These are phyloP conservation scores for Fraxinus latifolia DNA, from an alignment of 305 asterid genomes.

Conservation along the genomic window DNA sequence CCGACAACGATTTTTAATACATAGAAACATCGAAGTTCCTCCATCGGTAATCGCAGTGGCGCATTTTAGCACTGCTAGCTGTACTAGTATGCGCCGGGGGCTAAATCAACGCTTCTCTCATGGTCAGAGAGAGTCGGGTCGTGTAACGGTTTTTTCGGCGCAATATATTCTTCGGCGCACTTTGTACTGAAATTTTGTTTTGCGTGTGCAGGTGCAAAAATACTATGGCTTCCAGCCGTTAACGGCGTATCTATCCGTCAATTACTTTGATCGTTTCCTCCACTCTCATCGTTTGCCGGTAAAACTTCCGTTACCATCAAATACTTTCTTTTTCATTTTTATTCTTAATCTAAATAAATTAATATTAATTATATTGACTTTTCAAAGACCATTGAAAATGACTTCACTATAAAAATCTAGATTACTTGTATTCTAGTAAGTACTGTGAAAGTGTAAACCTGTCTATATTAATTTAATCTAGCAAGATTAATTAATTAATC, in stretches of 20 bases:
- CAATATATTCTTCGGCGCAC: conserved; percentile 22
- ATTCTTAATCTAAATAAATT: neutral
- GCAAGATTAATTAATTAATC: neutral
- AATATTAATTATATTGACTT: neutral
- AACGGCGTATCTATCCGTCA: conserved; percentile 86
- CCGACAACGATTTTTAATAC: neutral
- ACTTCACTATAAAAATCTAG: neutral
- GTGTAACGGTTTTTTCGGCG: conserved; percentile 32
- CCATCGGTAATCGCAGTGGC: conserved; percentile 1
- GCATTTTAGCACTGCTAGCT: conserved; percentile 21
- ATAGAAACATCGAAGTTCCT: neutral
- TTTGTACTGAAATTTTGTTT: conserved; percentile 18
- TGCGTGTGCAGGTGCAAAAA: conserved; percentile 61
- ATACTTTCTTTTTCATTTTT: neutral
- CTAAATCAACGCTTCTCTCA: neutral
- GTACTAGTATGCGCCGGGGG: conserved; percentile 21
- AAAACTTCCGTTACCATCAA: conserved; percentile 37
- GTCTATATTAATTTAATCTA: neutral
- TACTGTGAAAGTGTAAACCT: neutral
- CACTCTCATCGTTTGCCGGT: conserved; percentile 72
- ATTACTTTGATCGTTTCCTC: conserved; percentile 78
- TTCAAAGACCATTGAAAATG: neutral
- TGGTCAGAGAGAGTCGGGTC: neutral
- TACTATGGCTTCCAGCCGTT: conserved; percentile 72
- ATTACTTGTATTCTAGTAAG: neutral